Evolutionary conservation across 1,284 basidiomycete species (phyloP), one percentile per base, ranked within the genome.

Genomic region (Cutaneotrichosporon sp.): DNA sequence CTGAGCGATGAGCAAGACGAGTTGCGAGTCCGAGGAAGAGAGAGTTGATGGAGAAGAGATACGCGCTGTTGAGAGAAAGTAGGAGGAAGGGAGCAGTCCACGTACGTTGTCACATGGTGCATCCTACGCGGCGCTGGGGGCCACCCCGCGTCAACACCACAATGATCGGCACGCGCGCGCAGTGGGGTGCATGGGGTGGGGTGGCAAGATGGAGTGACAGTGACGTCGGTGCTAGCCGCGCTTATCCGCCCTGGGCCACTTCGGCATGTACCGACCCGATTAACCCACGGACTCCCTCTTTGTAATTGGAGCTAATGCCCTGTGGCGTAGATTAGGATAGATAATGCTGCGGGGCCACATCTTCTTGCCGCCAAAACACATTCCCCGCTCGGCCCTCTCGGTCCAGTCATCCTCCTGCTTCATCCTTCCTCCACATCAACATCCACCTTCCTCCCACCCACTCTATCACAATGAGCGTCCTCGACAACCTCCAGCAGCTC

Each of bases 401-500:
- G 10, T 46, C 45, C 45, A 46, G 45, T 46, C 45, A 33, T n/a
- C n/a, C n/a, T n/a, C n/a, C n/a, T n/a, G n/a, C n/a, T n/a, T n/a
- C n/a, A n/a, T 51, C 31, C 7, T 13, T 5, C 31, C 29, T 33
- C 31, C 31, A 25, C 22, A 9, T 14, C 29, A 34, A 25, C 29
- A 51, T n/a, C n/a, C n/a, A 54, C 4, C 52, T n/a, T 27, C 24
- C 24, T 38, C 36, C 33, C 1, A 25, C 14, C 27, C n/a, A 29
- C 25, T 9, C 27, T 18, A 42, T n/a, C 18, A 13, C 51, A 20
- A 24, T 45, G 16, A 16, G 27, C 20, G 16, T 47, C 5, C 63
- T 65, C 29, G 36, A 56, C 64, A 60, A 58, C 49, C 27, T 66
- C 34, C 59, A 58, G 25, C 61, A 66, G 49, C 64, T 63, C 33